Evolutionary conservation across 805 yeast species (phyloP).

Genomic region (Brettanomyces anomalus): DNA sequence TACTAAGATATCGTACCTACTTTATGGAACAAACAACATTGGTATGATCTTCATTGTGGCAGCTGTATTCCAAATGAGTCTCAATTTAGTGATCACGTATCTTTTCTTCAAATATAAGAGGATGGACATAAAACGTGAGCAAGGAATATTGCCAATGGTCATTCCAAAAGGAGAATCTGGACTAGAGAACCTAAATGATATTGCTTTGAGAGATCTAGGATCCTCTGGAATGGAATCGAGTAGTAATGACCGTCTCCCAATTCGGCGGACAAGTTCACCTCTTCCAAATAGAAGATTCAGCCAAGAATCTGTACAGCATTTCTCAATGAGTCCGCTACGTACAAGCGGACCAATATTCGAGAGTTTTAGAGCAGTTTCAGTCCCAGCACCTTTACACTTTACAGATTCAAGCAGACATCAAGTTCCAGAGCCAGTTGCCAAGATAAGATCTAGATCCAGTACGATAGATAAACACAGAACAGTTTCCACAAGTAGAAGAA

Average conservation of each 20-base stretch:
- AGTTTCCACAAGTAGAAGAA: not conserved
- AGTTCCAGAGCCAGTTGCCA: not conserved
- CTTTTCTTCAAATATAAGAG: constrained; percentile 60
- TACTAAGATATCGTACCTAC: constrained; percentile 61
- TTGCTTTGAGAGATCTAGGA: not conserved
- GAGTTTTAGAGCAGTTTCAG: constrained; percentile 4
- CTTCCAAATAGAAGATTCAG: not conserved
- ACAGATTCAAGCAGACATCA: constrained; percentile 7
- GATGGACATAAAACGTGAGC: constrained; percentile 9
- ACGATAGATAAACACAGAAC: constrained; percentile 16
- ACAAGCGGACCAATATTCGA: too few species aligned
- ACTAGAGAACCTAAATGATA: too few species aligned
- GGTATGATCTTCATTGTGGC: constrained; percentile 58
- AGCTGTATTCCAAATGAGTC: constrained; percentile 67
- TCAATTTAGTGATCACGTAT: constrained; percentile 64
- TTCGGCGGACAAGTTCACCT: not conserved
- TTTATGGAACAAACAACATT: constrained; percentile 69
- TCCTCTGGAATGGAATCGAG: constrained; percentile 4
- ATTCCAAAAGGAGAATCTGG: not conserved
- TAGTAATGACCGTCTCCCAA: constrained; percentile 1
- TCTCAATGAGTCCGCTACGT: too few species aligned
- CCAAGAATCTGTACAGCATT: not conserved
- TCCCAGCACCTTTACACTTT: constrained; percentile 1
- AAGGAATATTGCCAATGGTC: constrained; percentile 1
- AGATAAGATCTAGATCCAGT: constrained; percentile 14